Base-by-base conservation (phyloP, 106 monocot species). In the Dioscorea dumetorum region DNA sequence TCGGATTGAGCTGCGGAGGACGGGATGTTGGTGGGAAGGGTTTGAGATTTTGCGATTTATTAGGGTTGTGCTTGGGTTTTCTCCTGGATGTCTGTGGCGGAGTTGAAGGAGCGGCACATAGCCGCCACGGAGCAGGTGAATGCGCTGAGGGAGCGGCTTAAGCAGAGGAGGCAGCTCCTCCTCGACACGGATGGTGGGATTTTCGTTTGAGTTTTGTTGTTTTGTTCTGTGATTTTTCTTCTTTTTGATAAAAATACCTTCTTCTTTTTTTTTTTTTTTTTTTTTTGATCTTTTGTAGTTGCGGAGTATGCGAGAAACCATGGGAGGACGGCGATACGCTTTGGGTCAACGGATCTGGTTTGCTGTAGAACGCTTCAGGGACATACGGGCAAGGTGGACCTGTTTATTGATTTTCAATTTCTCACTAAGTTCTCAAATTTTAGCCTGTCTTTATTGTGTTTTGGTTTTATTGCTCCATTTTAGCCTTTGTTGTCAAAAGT, bases 331-430 rank as follows among this genome's bases (percentile, higher is more conserved):
- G 70, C 81, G 34, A 73, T 95, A 52, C 84, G 58, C 79, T 95
- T 95, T 33, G 61, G 66, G 49, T 61, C 94, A 6, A 95, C 85
- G 75, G 91, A 95, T 88, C 88, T 95, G 69, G 88, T 95, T 18
- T 95, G 94, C 79, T 95, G 88, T 72, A 79, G 94, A 70, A 88
- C 75, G 18, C 76, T 95, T 32, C 88, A 88, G 77, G 94, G 94
- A 5, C 91, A 95, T 60, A 88, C 85, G 9, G 91, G 94, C 24
- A 95, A 91, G 77, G 94, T 95, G 67, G 16, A 49, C 33, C 35
- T 17, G 1, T 23, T 41, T 19, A 41, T 41, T 41, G 41, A 41
- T 15, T 66, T 60, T 57, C 18, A 33, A 4, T 41, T 57, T 2
- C 13, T 61, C 5, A 22, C 17, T 62, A 31, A 62, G 17, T 60